These are phyloP conservation scores for Lachancea sp. DNA, from an alignment of 805 yeast genomes.

Conservation along the genomic window DNA sequence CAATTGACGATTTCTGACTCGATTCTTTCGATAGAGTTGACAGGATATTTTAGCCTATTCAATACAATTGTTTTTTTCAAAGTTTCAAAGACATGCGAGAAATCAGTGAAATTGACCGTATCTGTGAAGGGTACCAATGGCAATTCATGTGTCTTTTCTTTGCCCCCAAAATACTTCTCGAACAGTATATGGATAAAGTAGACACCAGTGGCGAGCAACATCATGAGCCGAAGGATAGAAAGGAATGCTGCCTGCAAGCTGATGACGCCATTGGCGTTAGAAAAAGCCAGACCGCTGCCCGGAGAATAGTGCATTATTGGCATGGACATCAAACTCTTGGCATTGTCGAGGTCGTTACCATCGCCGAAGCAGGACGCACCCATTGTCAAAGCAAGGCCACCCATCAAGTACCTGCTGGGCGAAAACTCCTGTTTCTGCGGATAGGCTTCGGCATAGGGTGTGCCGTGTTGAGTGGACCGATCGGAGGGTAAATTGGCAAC, in stretches of 20 bases:
- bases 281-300: slow-evolving; percentile 13
- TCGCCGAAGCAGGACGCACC: slow-evolving; percentile 57
- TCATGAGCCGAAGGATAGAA: slow-evolving; percentile 22
- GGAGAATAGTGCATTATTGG: slow-evolving; percentile 36
- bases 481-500: slow-evolving; percentile 4
- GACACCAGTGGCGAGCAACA: slow-evolving; percentile 25
- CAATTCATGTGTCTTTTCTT: slow-evolving; percentile 1
- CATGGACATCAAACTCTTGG: slow-evolving; percentile 42
- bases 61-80: slow-evolving; percentile 16
- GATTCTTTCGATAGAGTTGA: slow-evolving; percentile 17
- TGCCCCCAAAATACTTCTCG: not conserved
- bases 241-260: slow-evolving; percentile 25
- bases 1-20: slow-evolving; percentile 19
- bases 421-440: slow-evolving; percentile 14
- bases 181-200: slow-evolving; percentile 22
- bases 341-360: slow-evolving; percentile 35
- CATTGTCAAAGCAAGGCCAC: slow-evolving; percentile 59
- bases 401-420: slow-evolving; percentile 48
- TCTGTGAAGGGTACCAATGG: slow-evolving; percentile 11
- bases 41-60: slow-evolving; percentile 16
- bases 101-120: slow-evolving; percentile 14
- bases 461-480: not conserved
- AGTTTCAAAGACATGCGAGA: slow-evolving; percentile 12
- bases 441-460: slow-evolving; percentile 10
- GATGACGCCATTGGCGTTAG: slow-evolving; percentile 25